Evolutionary conservation across 257 asterid species (phyloP).

Genomic region (Knoxia roxburghii): DNA sequence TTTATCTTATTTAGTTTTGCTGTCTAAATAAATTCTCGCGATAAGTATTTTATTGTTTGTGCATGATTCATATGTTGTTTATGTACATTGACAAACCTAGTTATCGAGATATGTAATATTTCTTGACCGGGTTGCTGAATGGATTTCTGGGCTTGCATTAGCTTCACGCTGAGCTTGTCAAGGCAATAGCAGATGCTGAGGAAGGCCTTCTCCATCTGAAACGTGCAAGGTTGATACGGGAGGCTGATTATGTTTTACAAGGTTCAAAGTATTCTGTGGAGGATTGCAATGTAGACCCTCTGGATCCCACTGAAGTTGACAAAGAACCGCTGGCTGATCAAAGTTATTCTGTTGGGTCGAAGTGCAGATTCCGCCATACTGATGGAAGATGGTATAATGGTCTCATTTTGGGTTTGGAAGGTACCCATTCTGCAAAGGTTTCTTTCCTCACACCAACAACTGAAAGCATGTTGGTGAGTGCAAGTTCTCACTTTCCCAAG

Average conservation of each 20-base stretch:
- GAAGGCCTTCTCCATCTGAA: conserved; percentile 87
- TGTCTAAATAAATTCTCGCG: neutral
- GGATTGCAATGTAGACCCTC: conserved; percentile 43
- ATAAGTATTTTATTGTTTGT: too few species aligned
- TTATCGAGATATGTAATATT: neutral
- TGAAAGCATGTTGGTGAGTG: conserved; percentile 89
- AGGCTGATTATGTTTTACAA: conserved; percentile 53
- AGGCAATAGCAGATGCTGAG: conserved; percentile 70
- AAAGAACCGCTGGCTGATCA: conserved; percentile 49
- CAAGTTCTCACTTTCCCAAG: conserved; percentile 16
- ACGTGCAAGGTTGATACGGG: conserved; percentile 65
- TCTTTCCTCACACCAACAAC: conserved; percentile 75
- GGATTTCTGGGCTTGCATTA: conserved; percentile 17
- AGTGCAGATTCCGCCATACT: conserved; percentile 81
- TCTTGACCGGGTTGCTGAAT: conserved; percentile 6
- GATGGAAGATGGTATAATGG: conserved; percentile 96
- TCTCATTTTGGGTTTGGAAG: conserved; percentile 59
- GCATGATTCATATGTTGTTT: neutral
- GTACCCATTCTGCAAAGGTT: conserved; percentile 56
- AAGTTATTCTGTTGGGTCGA: conserved; percentile 63
- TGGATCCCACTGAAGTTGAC: conserved; percentile 41
- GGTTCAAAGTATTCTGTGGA: conserved; percentile 28
- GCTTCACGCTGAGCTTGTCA: conserved; percentile 75
- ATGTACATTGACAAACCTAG: neutral
- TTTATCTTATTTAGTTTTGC: neutral